Conservation (phyloP, 768 basidiomycete species). For the Amyloporia xantha region DNA sequence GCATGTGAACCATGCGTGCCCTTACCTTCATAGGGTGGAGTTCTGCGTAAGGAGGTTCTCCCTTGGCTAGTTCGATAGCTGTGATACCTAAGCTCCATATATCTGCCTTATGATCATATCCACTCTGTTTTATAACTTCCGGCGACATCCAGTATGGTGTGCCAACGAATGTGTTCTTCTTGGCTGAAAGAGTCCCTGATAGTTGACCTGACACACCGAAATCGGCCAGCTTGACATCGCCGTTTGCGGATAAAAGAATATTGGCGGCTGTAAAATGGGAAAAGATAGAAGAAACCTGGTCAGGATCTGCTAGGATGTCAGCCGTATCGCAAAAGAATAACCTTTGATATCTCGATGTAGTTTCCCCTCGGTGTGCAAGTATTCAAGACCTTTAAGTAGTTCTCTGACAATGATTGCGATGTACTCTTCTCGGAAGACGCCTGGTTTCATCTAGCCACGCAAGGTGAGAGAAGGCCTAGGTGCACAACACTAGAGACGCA, state of each 20-base stretch:
- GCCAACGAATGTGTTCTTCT: slow-evolving; percentile 98
- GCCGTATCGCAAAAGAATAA: slow-evolving; percentile 26
- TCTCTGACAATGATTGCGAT: slow-evolving; percentile 96
- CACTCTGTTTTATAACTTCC: slow-evolving; percentile 98
- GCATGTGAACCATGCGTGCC: no score
- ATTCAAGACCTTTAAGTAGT: slow-evolving; percentile 86
- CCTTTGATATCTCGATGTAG: slow-evolving; percentile 99
- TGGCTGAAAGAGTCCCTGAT: slow-evolving; percentile 84
- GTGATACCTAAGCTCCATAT: slow-evolving; percentile 99
- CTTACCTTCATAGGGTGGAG: slow-evolving; percentile 97
- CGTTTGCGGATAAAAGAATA: slow-evolving; percentile 84
- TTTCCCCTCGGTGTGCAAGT: slow-evolving; percentile 93
- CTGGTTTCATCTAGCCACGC: slow-evolving; percentile 84
- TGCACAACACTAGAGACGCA: slow-evolving; percentile 21
- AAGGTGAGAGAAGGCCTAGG: neutral
- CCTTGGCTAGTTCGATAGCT: slow-evolving; percentile 94
- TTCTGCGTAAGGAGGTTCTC: slow-evolving; percentile 97
- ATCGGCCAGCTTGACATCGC: slow-evolving; percentile 96
- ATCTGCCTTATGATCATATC: slow-evolving; percentile 98
- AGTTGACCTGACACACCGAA: slow-evolving; percentile 98
- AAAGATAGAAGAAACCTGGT: neutral
- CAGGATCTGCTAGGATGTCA: no score
- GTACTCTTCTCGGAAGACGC: slow-evolving; percentile 96
- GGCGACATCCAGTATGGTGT: slow-evolving; percentile 99
- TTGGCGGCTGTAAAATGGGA: slow-evolving; percentile 79